Conservation (phyloP, 805 yeast species). For the Ogataea neopini region DNA sequence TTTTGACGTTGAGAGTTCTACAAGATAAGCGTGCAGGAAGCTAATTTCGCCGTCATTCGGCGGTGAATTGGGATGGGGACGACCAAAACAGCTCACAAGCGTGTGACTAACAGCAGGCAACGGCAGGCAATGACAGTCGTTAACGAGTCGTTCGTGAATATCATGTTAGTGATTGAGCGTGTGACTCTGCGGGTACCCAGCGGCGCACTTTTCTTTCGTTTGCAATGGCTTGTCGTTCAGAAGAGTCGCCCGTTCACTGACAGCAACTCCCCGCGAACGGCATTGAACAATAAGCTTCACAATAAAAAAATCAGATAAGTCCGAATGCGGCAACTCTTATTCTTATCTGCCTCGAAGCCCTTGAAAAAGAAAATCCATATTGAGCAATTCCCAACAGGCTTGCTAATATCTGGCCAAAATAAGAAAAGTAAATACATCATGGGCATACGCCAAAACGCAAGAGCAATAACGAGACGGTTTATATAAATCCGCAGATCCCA, state of each 20-base stretch:
- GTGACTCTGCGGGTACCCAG: too few relatives aligned
- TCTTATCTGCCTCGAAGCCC: constrained; percentile 2
- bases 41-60: not conserved
- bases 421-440: not conserved
- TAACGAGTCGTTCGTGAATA: too few relatives aligned
- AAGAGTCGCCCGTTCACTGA: too few relatives aligned
- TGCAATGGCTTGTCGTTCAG: not conserved
- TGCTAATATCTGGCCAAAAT: not conserved
- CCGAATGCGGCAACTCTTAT: not conserved
- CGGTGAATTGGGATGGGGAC: too few relatives aligned
- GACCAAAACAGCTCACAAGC: too few relatives aligned
- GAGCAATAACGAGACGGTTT: not conserved
- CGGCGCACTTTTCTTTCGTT: too few relatives aligned
- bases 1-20: not conserved
- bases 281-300: not conserved
- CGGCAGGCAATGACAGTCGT: too few relatives aligned
- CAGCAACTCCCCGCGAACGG: constrained; percentile 2
- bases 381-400: not conserved
- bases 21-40: not conserved
- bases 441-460: not conserved
- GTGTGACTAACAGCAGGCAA: too few relatives aligned
- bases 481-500: too few relatives aligned
- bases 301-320: constrained; percentile 3
- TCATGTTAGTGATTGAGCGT: not conserved
- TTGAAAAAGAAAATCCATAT: not conserved